Evolutionary conservation across 1,284 basidiomycete species (phyloP).

Genomic region (Ceratobasidium sp.): DNA sequence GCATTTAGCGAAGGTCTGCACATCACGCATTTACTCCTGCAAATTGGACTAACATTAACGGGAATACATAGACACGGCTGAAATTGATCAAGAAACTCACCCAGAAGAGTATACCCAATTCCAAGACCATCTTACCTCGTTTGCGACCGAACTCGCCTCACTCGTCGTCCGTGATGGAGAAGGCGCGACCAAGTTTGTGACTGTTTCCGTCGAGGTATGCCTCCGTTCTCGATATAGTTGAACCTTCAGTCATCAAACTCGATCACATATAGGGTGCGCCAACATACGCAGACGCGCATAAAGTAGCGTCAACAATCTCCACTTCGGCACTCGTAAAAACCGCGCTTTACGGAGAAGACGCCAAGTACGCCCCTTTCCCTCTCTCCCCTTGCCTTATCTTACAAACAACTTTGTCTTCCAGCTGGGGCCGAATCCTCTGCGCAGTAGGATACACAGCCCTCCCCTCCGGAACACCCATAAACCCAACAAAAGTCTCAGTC

Average conservation of each 20-base stretch:
- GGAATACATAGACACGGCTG: constrained; percentile 54
- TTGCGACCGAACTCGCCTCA: constrained; percentile 92
- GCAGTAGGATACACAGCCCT: constrained; percentile 83
- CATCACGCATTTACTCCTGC: too few species aligned
- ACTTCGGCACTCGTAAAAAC: constrained; percentile 97
- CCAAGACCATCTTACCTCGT: constrained; percentile 83
- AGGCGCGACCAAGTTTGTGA: constrained; percentile 98
- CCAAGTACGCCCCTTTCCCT: constrained; percentile 77
- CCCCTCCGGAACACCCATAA: constrained; percentile 68
- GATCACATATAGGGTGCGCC: constrained; percentile 75
- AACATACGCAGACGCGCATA: constrained; percentile 87
- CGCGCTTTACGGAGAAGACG: constrained; percentile 95
- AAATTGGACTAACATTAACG: too few species aligned
- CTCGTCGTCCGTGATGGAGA: constrained; percentile 97
- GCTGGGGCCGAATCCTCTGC: constrained; percentile 97
- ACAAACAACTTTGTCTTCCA: constrained; percentile 57
- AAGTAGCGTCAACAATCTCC: constrained; percentile 92
- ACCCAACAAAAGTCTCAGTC: constrained; percentile 87
- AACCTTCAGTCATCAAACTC: neutral
- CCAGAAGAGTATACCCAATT: constrained; percentile 79
- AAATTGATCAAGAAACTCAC: constrained; percentile 79
- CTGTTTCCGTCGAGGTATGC: constrained; percentile 85
- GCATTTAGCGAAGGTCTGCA: constrained; percentile 62
- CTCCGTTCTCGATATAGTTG: constrained; percentile 33
- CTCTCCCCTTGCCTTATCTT: constrained; percentile 7